A percentile compares a stretch with the other conserved stretches of the same genome.
phyloP scores from a whole-genome alignment of 129 eudicot genomes.

The Oenanthe sinensis region DNA sequence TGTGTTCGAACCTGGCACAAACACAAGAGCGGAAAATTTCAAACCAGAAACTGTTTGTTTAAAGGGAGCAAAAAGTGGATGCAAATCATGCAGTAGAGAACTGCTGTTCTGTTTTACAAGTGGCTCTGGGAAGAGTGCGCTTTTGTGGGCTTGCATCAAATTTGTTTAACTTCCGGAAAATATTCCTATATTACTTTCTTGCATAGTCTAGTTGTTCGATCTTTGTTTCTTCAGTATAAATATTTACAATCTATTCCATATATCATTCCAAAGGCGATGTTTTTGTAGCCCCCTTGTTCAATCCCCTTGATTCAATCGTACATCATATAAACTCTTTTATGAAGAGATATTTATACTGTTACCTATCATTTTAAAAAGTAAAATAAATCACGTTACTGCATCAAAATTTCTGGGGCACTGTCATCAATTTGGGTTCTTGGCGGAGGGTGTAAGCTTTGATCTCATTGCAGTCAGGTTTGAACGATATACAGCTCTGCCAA shows the following conservation, averaged over 20 bases:
- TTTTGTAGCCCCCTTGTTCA: neutral
- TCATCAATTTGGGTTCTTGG: neutral
- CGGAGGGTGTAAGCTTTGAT: neutral
- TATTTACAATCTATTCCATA: neutral
- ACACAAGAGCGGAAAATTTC: too few relatives aligned
- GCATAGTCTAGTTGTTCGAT: too few relatives aligned
- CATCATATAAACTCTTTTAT: neutral
- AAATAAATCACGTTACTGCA: neutral
- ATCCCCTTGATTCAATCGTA: neutral
- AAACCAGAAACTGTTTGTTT: too few relatives aligned
- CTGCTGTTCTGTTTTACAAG: too few relatives aligned
- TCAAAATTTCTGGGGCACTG: neutral
- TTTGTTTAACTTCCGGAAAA: too few relatives aligned
- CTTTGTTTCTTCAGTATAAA: neutral
- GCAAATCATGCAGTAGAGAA: too few relatives aligned
- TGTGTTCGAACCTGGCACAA: too few relatives aligned
- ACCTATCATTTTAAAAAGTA: neutral
- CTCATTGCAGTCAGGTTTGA: neutral
- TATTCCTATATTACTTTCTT: too few relatives aligned
- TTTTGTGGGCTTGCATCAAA: too few relatives aligned
- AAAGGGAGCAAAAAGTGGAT: too few relatives aligned
- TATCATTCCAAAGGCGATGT: neutral
- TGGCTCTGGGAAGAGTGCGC: too few relatives aligned
- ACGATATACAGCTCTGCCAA: neutral
- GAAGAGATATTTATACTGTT: neutral